Conservation (phyloP, 306 rosid species). For the Mucuna pruriens region DNA sequence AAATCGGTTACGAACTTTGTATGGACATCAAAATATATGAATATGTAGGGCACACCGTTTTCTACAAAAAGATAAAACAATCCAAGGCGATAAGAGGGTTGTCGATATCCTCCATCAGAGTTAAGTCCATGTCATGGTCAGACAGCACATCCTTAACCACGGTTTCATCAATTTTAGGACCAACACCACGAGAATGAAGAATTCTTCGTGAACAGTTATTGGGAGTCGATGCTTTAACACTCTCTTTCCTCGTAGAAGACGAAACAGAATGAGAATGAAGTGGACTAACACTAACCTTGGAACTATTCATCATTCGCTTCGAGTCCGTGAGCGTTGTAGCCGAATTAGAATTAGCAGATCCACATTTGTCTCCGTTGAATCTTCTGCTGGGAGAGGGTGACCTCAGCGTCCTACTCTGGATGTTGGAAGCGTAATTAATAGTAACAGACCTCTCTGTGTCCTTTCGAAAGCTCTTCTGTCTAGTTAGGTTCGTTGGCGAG, state of each 20-base stretch:
- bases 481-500: constrained; percentile 54
- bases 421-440: constrained; percentile 23
- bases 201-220: constrained; percentile 30
- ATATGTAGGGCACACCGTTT: not conserved
- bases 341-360: not conserved
- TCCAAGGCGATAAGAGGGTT: constrained; percentile 87
- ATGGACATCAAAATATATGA: constrained; percentile 18
- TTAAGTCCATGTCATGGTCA: constrained; percentile 41
- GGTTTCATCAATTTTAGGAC: constrained; percentile 68
- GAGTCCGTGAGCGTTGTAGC: constrained; percentile 10
- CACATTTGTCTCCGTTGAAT: constrained; percentile 44
- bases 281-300: constrained; percentile 34
- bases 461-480: constrained; percentile 82
- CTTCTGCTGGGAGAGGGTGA: constrained; percentile 78
- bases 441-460: constrained; percentile 27
- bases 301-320: constrained; percentile 21
- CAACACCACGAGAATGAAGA: constrained; percentile 42
- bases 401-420: constrained; percentile 39
- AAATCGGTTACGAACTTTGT: not conserved
- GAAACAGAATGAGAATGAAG: constrained; percentile 27
- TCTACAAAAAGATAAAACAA: constrained; percentile 87
- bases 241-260: constrained; percentile 41
- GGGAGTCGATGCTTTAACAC: constrained; percentile 42
- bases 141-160: constrained; percentile 58
- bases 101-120: constrained; percentile 68